phyloP scores from a whole-genome alignment of 345 rosid species.

The rapeseed (Brassica napus) region DNA sequence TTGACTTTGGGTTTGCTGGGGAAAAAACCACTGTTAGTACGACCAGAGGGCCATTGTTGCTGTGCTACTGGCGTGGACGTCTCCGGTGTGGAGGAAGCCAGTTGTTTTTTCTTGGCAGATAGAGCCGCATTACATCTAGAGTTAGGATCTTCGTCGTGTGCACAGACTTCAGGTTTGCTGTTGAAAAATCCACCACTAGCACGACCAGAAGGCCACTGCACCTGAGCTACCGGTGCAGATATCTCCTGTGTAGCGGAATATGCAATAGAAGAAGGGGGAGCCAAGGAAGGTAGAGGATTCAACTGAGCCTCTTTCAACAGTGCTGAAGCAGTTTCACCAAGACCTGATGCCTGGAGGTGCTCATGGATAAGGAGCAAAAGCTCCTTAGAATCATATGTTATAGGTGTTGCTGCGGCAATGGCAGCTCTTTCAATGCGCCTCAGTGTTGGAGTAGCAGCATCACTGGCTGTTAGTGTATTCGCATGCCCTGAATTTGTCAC shows the following conservation, averaged over 20 bases:
- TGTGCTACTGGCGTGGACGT: constrained; percentile 46
- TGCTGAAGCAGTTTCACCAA: constrained; percentile 60
- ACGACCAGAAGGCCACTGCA: constrained; percentile 92
- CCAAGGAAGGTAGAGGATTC: constrained; percentile 73
- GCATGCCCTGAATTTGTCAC: constrained; percentile 97
- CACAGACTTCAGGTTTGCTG: constrained; percentile 48
- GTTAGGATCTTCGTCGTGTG: constrained; percentile 49
- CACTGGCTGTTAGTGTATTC: constrained; percentile 88
- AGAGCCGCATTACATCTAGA: constrained; percentile 48
- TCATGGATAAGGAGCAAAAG: constrained; percentile 91
- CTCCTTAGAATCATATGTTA: constrained; percentile 88
- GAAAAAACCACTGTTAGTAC: constrained; percentile 62
- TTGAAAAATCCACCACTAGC: constrained; percentile 70
- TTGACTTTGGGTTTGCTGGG: constrained; percentile 50
- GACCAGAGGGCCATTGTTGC: constrained; percentile 86
- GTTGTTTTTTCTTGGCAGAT: constrained; percentile 73
- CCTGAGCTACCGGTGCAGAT: constrained; percentile 44
- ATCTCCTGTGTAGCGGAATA: constrained; percentile 61
- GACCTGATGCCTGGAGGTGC: constrained; percentile 93
- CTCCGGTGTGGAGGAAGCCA: constrained; percentile 72
- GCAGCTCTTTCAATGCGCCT: constrained; percentile 99
- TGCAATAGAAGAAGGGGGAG: constrained; percentile 64
- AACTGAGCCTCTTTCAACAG: constrained; percentile 90
- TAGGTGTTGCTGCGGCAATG: constrained; percentile 97
- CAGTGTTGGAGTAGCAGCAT: constrained; percentile 97